A percentile compares a stretch with the other conserved stretches of the same genome.
Conservation (phyloP, 1,284 basidiomycete species). For the Austroboletus niveus region DNA sequence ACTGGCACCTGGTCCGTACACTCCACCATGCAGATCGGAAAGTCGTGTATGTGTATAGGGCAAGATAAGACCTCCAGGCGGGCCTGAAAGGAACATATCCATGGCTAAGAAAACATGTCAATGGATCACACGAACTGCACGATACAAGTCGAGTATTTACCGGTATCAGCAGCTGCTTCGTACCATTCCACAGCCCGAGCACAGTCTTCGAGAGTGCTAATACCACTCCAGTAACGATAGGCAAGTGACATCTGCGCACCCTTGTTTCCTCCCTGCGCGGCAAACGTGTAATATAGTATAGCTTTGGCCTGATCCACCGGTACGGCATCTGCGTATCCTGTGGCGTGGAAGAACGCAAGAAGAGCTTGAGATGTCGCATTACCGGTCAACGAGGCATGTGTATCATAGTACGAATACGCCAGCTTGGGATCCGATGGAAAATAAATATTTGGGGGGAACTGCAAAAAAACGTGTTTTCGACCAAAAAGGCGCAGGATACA, state of each 20-base stretch:
- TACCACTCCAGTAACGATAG: slow-evolving; percentile 95
- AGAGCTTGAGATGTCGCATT: slow-evolving; percentile 83
- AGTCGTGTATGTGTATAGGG: slow-evolving; percentile 81
- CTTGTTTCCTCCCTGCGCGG: slow-evolving; percentile 83
- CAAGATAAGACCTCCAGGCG: slow-evolving; percentile 87
- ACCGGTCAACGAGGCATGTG: slow-evolving; percentile 66
- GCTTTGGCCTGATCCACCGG: slow-evolving; percentile 72
- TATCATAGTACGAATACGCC: slow-evolving; percentile 58
- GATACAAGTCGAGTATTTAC: slow-evolving; percentile 45
- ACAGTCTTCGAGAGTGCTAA: slow-evolving; percentile 87
- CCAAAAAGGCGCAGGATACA: neutral
- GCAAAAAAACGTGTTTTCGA: neutral
- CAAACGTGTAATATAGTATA: slow-evolving; percentile 90
- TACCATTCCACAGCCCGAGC: slow-evolving; percentile 83
- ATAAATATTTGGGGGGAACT: slow-evolving; percentile 71
- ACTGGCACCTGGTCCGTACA: slow-evolving; percentile 91
- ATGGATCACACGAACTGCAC: neutral
- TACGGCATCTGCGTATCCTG: slow-evolving; percentile 77
- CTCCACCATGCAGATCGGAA: slow-evolving; percentile 88
- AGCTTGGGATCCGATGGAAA: slow-evolving; percentile 58
- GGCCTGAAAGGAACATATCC: slow-evolving; percentile 74
- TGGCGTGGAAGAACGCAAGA: slow-evolving; percentile 84
- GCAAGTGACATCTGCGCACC: slow-evolving; percentile 91
- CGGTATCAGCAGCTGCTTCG: slow-evolving; percentile 80
- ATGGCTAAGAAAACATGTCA: slow-evolving; percentile 50